phyloP scores from a whole-genome alignment of 768 basidiomycete species.

The Russula olivacea region DNA sequence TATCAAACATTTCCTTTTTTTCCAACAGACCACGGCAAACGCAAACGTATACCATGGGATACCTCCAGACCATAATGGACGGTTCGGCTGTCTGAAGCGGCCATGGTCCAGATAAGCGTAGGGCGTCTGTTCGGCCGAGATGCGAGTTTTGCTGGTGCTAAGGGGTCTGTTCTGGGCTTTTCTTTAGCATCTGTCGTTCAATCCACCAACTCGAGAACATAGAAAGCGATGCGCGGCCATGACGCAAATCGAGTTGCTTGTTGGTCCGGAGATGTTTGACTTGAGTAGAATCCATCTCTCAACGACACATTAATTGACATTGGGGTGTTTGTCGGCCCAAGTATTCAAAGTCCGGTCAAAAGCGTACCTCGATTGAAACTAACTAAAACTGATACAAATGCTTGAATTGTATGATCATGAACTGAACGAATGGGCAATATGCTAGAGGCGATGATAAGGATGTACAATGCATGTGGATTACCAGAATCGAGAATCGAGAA shows the following conservation, averaged over 20 bases:
- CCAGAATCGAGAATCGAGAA: constrained; percentile 12
- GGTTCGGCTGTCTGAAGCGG: too few species aligned
- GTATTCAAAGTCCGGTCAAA: not conserved
- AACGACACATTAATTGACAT: constrained; percentile 59
- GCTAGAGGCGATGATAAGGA: constrained; percentile 19
- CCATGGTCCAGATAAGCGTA: too few species aligned
- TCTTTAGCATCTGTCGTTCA: constrained; percentile 46
- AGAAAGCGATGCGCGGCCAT: too few species aligned
- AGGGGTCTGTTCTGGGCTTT: constrained; percentile 66
- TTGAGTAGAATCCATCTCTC: constrained; percentile 83
- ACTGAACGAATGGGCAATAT: constrained; percentile 13
- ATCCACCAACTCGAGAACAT: not conserved
- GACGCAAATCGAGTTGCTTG: constrained; percentile 44
- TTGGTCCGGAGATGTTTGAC: constrained; percentile 61
- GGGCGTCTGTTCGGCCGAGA: too few species aligned
- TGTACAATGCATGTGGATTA: constrained; percentile 23
- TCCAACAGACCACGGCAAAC: too few species aligned
- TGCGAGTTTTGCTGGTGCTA: too few species aligned
- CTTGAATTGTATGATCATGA: constrained; percentile 16
- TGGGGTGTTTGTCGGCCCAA: constrained; percentile 47
- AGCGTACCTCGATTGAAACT: not conserved
- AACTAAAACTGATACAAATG: constrained; percentile 11
- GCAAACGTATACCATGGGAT: too few species aligned
- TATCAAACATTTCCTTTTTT: too few species aligned
- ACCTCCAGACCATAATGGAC: too few species aligned